Evolutionary conservation across 768 basidiomycete species (phyloP), one percentile per base, ranked within the genome.

Genomic region (Suillus subalutaceus): DNA sequence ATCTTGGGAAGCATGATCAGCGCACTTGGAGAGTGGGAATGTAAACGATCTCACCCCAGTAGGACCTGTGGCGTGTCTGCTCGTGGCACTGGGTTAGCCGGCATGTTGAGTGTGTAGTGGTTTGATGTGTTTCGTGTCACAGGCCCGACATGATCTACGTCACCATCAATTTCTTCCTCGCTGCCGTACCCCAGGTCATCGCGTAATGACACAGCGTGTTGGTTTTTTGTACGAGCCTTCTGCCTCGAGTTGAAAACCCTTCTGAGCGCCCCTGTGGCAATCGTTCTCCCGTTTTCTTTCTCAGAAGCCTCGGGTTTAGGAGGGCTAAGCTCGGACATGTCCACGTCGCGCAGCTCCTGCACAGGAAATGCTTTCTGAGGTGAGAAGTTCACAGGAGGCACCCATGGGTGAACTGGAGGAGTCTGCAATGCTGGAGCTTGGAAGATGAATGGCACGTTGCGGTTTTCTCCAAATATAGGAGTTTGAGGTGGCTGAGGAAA

Each of bases 91-190:
- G 86, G 77, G 20, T 85, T 83, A 32, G 89, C 83, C 20, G 93
- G 85, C 80, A 94, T 82, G 78, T 94, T 93, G 66, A 94, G 83
- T 3, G 93, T 94, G 75, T 93, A 94, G 72, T 93, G 92, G 73
- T 92, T 88, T 57, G 89, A 88, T 43, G 85, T 91, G 66, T 83
- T 88, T 67, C 81, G 84, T 32, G 84, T 82, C 64, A 84, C 67
- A 67, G 81, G 79, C 59, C 68, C 71, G 41, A 71, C 72, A 63
- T 75, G 70, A 20, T 74, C 79, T 61, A 77, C 77, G 55, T 79
- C 81, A 56, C 87, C 86, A 58, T 86, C 86, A 62, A 84, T 86
- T 61, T 77, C 80, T 30, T 79, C 80, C 52, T 79, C 80, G 63
- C 81, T 84, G 40, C 81, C 80, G 15, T 79, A 75, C 52, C 75